Conservation (phyloP, 805 yeast genomes). For the Lachancea dasiensis region DNA sequence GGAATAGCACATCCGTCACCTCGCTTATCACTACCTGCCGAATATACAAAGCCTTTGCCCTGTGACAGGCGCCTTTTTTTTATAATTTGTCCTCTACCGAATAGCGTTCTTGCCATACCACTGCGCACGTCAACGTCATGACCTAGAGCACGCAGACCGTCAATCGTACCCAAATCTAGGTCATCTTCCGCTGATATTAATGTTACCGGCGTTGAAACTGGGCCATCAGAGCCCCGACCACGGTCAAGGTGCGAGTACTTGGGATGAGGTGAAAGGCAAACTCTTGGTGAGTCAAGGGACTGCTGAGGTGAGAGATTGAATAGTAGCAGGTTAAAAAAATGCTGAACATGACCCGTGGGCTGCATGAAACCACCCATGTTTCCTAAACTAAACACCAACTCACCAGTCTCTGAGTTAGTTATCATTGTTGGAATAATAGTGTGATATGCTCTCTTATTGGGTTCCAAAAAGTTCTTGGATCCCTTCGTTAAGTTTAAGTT, state of each 20-base stretch:
- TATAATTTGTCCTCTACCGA: conserved; percentile 75
- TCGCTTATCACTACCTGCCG: conserved; percentile 73
- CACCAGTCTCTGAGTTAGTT: conserved; percentile 37
- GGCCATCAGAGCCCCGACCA: conserved; percentile 61
- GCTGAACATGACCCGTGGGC: conserved; percentile 81
- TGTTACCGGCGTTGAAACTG: conserved; percentile 54
- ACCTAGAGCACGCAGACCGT: conserved; percentile 45
- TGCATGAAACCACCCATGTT: conserved; percentile 87
- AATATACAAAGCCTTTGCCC: conserved; percentile 43
- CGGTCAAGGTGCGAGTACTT: conserved; percentile 38
- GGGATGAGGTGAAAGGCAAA: conserved; percentile 54
- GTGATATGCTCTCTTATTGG: conserved; percentile 71
- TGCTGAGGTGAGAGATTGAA: conserved; percentile 67
- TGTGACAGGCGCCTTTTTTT: conserved; percentile 35
- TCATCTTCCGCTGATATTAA: conserved; percentile 63
- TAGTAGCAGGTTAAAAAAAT: conserved; percentile 55
- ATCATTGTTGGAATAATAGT: conserved; percentile 81
- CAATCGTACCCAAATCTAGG: conserved; percentile 41
- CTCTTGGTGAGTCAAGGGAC: conserved; percentile 69
- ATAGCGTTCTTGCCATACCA: conserved; percentile 40
- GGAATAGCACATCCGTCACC: conserved; percentile 82
- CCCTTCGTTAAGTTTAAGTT: conserved; percentile 60
- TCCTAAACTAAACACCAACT: conserved; percentile 66
- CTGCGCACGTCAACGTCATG: conserved; percentile 44
- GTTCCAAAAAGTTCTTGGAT: conserved; percentile 55